phyloP scores from a whole-genome alignment of 257 asterid species.

The Fraxinus anomala region DNA sequence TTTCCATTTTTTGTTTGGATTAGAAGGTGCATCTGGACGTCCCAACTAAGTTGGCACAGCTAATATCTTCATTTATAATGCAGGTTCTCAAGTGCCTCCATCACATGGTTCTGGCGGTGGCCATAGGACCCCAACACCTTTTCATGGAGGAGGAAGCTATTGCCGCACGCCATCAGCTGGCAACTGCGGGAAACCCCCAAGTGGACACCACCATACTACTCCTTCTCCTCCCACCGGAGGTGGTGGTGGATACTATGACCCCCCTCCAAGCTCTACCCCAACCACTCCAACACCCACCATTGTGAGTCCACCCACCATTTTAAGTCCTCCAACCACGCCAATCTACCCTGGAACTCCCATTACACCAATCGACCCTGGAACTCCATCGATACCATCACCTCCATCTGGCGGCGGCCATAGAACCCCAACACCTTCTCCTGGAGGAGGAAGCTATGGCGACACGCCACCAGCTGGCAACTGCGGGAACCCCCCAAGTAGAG shows the following conservation, averaged over 20 bases:
- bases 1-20: not conserved
- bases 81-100: constrained; percentile 51
- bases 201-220: constrained; percentile 50
- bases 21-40: not conserved
- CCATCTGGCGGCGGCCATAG: constrained; percentile 34
- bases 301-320: constrained; percentile 22
- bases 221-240: constrained; percentile 41
- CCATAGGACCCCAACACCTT: constrained; percentile 47
- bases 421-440: constrained; percentile 39
- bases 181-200: constrained; percentile 76
- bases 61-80: constrained; percentile 11
- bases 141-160: constrained; percentile 45
- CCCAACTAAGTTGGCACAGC: not conserved
- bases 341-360: constrained; percentile 40
- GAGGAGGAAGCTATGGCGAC: constrained; percentile 29
- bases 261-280: constrained; percentile 44
- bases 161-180: constrained; percentile 55
- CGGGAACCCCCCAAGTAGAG: constrained; percentile 71
- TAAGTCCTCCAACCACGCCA: constrained; percentile 44
- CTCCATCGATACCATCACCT: not conserved
- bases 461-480: constrained; percentile 66
- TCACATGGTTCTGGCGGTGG: constrained; percentile 52
- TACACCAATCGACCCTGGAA: constrained; percentile 30
- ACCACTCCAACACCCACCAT: constrained; percentile 37
- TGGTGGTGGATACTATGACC: constrained; percentile 35